phyloP scores from a whole-genome alignment of 257 asterid species.

The Agastache rugosa region DNA sequence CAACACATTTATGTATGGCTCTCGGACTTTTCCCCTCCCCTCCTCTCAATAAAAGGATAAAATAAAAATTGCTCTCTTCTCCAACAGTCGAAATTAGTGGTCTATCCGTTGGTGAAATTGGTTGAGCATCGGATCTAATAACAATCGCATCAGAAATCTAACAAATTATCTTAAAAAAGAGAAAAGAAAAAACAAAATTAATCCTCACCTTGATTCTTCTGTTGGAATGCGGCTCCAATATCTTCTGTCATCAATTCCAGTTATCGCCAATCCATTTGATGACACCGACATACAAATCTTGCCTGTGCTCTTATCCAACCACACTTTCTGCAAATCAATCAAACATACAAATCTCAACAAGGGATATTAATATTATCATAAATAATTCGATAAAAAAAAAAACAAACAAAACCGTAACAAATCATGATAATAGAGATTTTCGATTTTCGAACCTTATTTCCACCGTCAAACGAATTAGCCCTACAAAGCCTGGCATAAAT shows the following conservation, averaged over 20 bases:
- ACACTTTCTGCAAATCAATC: constrained; percentile 67
- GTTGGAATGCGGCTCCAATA: constrained; percentile 87
- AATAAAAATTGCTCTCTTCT: background rate
- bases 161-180: background rate
- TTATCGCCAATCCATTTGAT: constrained; percentile 72
- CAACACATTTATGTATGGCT: background rate
- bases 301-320: constrained; percentile 81
- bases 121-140: constrained; percentile 28
- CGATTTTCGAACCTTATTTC: constrained; percentile 84
- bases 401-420: too few species aligned
- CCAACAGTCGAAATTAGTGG: background rate
- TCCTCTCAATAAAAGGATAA: background rate
- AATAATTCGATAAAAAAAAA: background rate
- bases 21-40: background rate
- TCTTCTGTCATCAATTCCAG: constrained; percentile 92
- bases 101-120: background rate
- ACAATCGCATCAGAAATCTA: background rate
- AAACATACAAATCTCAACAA: constrained; percentile 13
- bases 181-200: background rate
- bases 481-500: constrained; percentile 59
- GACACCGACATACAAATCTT: constrained; percentile 73
- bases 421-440: too few species aligned
- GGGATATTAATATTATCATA: background rate
- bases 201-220: constrained; percentile 86
- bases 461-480: constrained; percentile 71